Base-by-base conservation (phyloP, 768 basidiomycete species). In the Lepiota venenata region DNA sequence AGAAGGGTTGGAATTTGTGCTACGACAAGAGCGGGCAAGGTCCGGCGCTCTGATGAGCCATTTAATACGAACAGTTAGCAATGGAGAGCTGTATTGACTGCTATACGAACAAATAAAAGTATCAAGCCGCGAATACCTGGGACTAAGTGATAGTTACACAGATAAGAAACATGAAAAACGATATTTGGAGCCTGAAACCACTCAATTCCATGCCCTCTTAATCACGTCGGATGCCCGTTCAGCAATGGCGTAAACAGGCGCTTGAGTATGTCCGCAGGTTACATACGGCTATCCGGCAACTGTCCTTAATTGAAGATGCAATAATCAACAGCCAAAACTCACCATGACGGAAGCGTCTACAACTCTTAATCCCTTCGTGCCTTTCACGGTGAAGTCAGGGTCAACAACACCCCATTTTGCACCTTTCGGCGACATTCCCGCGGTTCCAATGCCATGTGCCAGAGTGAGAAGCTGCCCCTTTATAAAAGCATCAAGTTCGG, bases 221-320 rank as follows among this genome's bases (percentile, higher is more conserved):
- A 56, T 56, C 18, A 50, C 14, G 14, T 40, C 56, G 18, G 56
- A 51, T 38, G 43, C 56, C 43, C 21, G 21, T 35, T 56, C 56
- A 6, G 49, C 43, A 18, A 56, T 37, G 25, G 49, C 37, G 10
- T 56, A 52, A 29, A 50, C 49, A 3, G 44, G 22, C 6, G 42
- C 39, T n/a, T 50, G 42, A n/a, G 45, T 39, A 36, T 47, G 44
- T 22, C 50, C 45, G 18, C 44, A 52, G 3, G 50, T 25, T n/a
- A 47, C 38, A 40, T 44, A 52, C 5, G 56, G 43, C 49, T 56
- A 29, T 10, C 15, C 4, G 46, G 4, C 15, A 29, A 39, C 4
- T 18, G 15, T 12, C 16, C 12, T 27, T 15, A 14, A 10, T 4
- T 4, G 9, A 5, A 38, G 12, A 32, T 15, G 2, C 27, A 9